Base-by-base conservation (phyloP, 1,284 basidiomycete genomes). In the Cutaneotrichosporon sp. region DNA sequence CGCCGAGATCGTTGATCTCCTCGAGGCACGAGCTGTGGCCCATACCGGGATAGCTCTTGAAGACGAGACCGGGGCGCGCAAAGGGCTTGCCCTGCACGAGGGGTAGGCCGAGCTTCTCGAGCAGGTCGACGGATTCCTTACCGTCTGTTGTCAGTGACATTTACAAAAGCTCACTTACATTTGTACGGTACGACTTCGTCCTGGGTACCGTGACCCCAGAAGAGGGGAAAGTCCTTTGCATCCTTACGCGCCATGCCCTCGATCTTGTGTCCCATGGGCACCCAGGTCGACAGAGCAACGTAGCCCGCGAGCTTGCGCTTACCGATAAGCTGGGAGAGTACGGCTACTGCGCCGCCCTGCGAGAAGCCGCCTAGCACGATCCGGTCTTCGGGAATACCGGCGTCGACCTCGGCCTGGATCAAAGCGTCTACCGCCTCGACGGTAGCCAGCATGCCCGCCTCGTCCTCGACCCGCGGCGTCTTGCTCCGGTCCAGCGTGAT, bases 121-220 rank as follows among this genome's bases (percentile, higher is more conserved):
- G 74, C 57, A 80, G 80, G 12, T 82, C 78, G 42, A 79, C 73
- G 15, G 84, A 84, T 49, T 73, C 71, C 53, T 77, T 66, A 35
- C 81, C 80, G 62, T 66, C 74, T 76, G 57, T 36, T 12, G 26
- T 53, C 36, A n/a, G n/a, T n/a, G n/a, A n/a, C n/a, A n/a, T n/a
- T n/a, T n/a, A n/a, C n/a, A n/a, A n/a, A n/a, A n/a, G n/a, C 36
- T 3, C 8, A 63, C 69, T 63, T 57, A 75, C 72, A 75, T 41
- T 70, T 58, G 59, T 78, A 80, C 51, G 78, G 79, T 50, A 93
- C 84, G 13, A 93, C 78, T 9, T 81, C 83, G 70, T 96, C 91
- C 30, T 73, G 76, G n/a, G 77, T 81, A 8, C 91, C 91, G 60
- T 91, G 88, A 7, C 87, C 92, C 84, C 87, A 88, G 77, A 93